Evolutionary conservation across 2,329 filamentous ascomycete genomes (phyloP), one percentile per base, ranked within the genome.

Genomic region (Biscogniauxia sp.): DNA sequence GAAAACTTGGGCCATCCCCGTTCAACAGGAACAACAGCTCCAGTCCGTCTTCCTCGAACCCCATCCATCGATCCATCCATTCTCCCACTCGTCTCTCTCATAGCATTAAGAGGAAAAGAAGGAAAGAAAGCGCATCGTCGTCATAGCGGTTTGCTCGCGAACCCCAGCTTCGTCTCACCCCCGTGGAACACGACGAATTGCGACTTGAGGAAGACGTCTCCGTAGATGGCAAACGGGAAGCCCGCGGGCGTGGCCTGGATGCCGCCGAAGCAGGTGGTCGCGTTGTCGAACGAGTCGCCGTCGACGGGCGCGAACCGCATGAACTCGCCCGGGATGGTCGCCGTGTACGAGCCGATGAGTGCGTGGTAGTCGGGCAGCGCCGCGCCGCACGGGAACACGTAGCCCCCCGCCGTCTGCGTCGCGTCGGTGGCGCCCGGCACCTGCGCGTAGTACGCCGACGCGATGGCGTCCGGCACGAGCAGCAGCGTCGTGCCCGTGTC

Each of bases 401-500:
- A 88, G 45, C 85, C 86, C 55, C 85, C 71, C 6, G 69, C 85
- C 32, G 79, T 74, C 2, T 63, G 53, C 4, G 65, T 68, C 56
- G 67, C 61, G 70, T 78, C 76, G 69, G 82, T 70, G 5, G 86
- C 79, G 11, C 83, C 80, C 3, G 68, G 58, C 56, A 89, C 82
- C 61, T 84, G 71, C 56, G 74, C 72, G 76, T 88, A 90, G 80
- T 89, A 89, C 56, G 77, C 80, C 1, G 73, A 65, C 60, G 82
- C 80, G 63, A 86, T 77, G 28, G 71, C 67, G 63, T 78, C 72
- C 49, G 84, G 82, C 51, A 88, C 74, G 66, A 87, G 79, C 61
- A 88, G 72, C 26, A 90, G 83, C 11, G 85, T 87, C 64, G 87
- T 89, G 55, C 87, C 87, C n/a, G 87, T 89, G 76, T 90, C 87